These are phyloP conservation scores for Coniochaeta sp. DNA, from an alignment of 2,329 filamentous ascomycete genomes.

Conservation along the genomic window DNA sequence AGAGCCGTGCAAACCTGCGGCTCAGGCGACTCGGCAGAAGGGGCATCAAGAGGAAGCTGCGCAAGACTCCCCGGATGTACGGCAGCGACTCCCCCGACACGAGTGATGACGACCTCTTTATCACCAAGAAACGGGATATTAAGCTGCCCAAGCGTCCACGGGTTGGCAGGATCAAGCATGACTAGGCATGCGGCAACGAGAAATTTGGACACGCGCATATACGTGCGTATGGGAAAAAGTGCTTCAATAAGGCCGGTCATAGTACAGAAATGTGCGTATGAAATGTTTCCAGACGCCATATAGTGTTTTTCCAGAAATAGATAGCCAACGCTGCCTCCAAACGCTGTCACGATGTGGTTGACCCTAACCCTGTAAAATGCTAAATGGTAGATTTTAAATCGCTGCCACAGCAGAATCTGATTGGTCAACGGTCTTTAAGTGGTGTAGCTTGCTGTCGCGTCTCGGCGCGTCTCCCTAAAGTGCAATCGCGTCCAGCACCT, in stretches of 20 bases:
- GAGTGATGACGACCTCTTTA: not conserved
- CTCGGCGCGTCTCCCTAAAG: slow-evolving; percentile 14
- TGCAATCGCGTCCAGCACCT: not conserved
- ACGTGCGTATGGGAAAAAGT: too few relatives aligned
- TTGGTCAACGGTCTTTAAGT: not conserved
- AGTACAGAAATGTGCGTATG: too few relatives aligned
- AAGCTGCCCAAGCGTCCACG: not conserved
- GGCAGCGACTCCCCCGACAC: not conserved
- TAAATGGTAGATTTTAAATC: not conserved
- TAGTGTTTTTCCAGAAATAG: too few relatives aligned
- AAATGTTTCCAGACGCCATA: too few relatives aligned
- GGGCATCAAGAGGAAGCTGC: not conserved
- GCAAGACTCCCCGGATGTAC: not conserved
- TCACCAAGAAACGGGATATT: not conserved
- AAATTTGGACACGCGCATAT: too few relatives aligned
- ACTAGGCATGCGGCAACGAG: too few relatives aligned
- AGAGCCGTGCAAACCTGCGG: not conserved
- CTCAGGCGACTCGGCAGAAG: not conserved
- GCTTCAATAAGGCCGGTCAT: too few relatives aligned
- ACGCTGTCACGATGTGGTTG: not conserved
- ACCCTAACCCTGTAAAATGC: not conserved
- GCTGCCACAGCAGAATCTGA: not conserved
- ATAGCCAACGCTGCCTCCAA: too few relatives aligned
- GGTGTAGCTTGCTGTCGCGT: slow-evolving; percentile 6
- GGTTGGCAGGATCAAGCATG: too few relatives aligned